phyloP scores from a whole-genome alignment of 441 rosid species.

The Croton setiger region DNA sequence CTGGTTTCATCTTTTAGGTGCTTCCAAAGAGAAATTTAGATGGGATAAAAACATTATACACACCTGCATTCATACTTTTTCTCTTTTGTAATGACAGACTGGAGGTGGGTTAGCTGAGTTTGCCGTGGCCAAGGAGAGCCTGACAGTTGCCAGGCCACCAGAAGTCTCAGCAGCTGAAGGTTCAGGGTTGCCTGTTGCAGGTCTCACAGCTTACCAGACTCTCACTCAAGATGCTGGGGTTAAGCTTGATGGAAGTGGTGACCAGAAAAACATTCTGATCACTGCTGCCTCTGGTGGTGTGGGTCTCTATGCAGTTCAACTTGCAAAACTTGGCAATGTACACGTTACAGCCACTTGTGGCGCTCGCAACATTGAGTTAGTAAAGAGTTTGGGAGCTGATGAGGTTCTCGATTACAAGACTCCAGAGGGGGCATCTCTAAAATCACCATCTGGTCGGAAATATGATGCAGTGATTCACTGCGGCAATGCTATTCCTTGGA shows the following conservation, averaged over 20 bases:
- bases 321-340: conserved; percentile 72
- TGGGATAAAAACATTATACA: neutral
- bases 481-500: conserved; percentile 56
- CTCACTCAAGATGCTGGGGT: conserved; percentile 53
- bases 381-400: conserved; percentile 68
- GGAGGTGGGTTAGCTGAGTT: conserved; percentile 79
- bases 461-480: conserved; percentile 74
- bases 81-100: conserved; percentile 18
- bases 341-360: conserved; percentile 84
- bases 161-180: conserved; percentile 74
- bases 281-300: conserved; percentile 90
- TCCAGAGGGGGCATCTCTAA: conserved; percentile 61
- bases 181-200: conserved; percentile 61
- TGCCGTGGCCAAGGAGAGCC: conserved; percentile 53
- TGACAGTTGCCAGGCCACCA: conserved; percentile 53
- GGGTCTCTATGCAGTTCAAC: conserved; percentile 73
- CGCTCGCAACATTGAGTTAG: conserved; percentile 58
- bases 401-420: conserved; percentile 79
- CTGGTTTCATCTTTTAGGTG: too few species aligned
- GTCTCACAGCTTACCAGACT: conserved; percentile 64
- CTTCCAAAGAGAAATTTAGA: too few species aligned
- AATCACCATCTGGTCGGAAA: conserved; percentile 66
- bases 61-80: neutral
- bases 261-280: conserved; percentile 52
- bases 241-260: conserved; percentile 57